Percentiles rank a stretch among this genome's conserved stretches.
Evolutionary conservation across 305 asterid species (phyloP).

Genomic region (Rubia balearica): DNA sequence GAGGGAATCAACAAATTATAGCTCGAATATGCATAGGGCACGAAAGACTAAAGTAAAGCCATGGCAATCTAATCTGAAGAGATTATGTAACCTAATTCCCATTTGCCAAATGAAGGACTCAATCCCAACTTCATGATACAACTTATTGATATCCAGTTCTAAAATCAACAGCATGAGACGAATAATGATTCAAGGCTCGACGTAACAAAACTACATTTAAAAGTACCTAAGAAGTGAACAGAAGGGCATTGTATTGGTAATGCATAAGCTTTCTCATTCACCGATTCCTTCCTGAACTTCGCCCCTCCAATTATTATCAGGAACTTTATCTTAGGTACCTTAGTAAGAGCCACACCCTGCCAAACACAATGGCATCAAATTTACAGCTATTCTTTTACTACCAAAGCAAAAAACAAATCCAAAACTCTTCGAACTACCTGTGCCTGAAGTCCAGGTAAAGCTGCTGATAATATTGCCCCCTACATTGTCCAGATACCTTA

Average conservation of each 20-base stretch:
- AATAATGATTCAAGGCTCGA: not conserved
- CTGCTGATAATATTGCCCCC: conserved; percentile 92
- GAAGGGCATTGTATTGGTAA: conserved; percentile 55
- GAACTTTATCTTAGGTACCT: conserved; percentile 57
- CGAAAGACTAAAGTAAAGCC: not conserved
- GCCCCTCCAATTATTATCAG: conserved; percentile 84
- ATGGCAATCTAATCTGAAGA: not conserved
- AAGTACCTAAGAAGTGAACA: conserved; percentile 65
- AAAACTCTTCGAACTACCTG: conserved; percentile 29
- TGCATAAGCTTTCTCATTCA: conserved; percentile 66
- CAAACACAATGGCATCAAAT: conserved; percentile 9
- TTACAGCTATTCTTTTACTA: not conserved
- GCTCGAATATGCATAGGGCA: not conserved
- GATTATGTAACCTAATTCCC: not conserved
- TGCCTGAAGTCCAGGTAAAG: conserved; percentile 73
- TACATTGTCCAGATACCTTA: conserved; percentile 18
- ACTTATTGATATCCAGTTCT: not conserved
- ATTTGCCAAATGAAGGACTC: not conserved
- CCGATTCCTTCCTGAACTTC: conserved; percentile 37
- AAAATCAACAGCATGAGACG: not conserved
- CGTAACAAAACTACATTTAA: not conserved
- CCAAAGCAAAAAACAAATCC: not conserved
- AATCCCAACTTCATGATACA: not conserved
- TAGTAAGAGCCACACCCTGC: conserved; percentile 73
- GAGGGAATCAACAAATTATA: not conserved